Evolutionary conservation across 108 stramenopile genomes (phyloP).

Genomic region (Nannochloropsis salina): DNA sequence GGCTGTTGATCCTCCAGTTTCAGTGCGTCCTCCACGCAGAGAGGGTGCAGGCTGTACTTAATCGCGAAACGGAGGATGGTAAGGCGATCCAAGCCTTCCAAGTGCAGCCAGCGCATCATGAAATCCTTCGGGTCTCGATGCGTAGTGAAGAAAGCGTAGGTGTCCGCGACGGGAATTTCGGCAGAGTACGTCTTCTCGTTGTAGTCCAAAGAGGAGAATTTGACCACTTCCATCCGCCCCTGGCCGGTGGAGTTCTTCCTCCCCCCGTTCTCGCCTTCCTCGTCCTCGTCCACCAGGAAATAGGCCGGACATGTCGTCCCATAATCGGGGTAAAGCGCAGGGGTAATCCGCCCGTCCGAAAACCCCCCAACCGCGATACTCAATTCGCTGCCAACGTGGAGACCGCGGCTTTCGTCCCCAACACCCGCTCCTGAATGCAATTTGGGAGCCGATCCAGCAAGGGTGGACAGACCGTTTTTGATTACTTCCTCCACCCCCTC

Average conservation of each 20-base stretch:
- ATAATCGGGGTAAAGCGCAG: neutral
- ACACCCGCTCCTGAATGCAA: neutral
- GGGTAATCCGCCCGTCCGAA: neutral
- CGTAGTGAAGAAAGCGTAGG: neutral
- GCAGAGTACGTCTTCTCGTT: neutral
- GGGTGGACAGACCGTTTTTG: neutral
- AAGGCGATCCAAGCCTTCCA: neutral
- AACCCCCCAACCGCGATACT: neutral
- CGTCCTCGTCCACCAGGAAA: neutral
- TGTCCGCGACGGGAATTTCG: neutral
- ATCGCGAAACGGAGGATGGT: neutral
- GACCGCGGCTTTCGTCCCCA: neutral
- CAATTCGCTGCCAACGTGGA: too few species aligned
- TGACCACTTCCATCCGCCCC: neutral
- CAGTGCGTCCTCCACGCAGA: neutral
- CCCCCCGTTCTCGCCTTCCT: neutral
- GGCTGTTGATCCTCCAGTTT: neutral
- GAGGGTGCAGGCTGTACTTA: neutral
- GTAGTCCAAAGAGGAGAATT: neutral
- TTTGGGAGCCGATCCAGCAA: neutral
- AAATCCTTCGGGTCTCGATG: neutral
- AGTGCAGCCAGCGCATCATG: neutral
- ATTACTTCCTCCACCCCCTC: neutral
- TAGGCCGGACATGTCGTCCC: neutral
- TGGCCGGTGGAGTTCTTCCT: neutral